Conservation (phyloP, 805 yeast genomes). For the Nakazawaea ambrosiae region DNA sequence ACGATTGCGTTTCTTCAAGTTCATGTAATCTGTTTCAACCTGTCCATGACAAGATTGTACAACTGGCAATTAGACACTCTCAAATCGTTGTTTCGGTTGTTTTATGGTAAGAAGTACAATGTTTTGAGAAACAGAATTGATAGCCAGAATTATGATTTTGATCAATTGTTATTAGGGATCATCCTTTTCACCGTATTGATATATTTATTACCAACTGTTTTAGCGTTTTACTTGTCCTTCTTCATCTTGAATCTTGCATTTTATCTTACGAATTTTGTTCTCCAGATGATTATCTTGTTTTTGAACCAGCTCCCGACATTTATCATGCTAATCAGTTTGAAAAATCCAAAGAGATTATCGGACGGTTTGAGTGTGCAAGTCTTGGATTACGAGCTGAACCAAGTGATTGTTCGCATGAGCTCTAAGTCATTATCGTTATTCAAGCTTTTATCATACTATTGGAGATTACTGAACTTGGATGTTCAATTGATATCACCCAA, state of each 20-base stretch:
- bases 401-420: constrained; percentile 16
- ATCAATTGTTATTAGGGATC: constrained; percentile 84
- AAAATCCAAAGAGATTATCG: constrained; percentile 63
- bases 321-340: constrained; percentile 68
- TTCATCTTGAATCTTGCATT: constrained; percentile 50
- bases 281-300: constrained; percentile 56
- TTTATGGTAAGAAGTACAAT: constrained; percentile 85
- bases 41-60: constrained; percentile 72
- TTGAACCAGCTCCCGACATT: constrained; percentile 85
- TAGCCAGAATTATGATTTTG: constrained; percentile 74
- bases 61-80: constrained; percentile 65
- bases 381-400: neutral
- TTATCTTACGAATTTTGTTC: constrained; percentile 37
- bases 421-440: constrained; percentile 20
- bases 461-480: constrained; percentile 23
- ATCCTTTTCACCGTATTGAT: constrained; percentile 73
- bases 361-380: constrained; percentile 39
- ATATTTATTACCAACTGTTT: constrained; percentile 78
- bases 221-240: constrained; percentile 77
- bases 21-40: constrained; percentile 72
- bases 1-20: constrained; percentile 52
- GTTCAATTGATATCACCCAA: constrained; percentile 5
- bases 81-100: constrained; percentile 71
- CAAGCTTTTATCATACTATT: constrained; percentile 22
- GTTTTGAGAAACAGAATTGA: constrained; percentile 82